A percentile compares a stretch with the other conserved stretches of the same genome.
phyloP scores from a whole-genome alignment of 2,329 filamentous ascomycete species.

The Aulographum hederae region DNA sequence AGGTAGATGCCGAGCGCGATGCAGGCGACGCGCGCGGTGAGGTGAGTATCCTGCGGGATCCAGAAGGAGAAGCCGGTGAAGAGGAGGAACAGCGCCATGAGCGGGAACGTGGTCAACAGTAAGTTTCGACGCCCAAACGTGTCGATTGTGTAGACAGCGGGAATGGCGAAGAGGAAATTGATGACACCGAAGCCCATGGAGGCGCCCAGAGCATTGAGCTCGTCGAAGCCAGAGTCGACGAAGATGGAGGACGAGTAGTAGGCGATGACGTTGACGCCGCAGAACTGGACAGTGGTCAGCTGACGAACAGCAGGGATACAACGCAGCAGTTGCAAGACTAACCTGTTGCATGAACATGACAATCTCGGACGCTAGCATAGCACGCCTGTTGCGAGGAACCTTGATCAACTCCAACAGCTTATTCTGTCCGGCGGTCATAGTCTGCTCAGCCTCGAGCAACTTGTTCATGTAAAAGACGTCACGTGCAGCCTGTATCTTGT shows the following conservation, averaged over 20 bases:
- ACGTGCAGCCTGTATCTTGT: constrained; percentile 33
- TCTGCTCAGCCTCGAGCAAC: constrained; percentile 17
- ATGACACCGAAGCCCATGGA: constrained; percentile 26
- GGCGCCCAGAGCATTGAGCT: constrained; percentile 1
- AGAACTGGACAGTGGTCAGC: constrained; percentile 8
- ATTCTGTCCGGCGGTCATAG: constrained; percentile 13
- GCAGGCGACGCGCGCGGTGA: constrained; percentile 12
- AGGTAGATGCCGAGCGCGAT: constrained; percentile 27
- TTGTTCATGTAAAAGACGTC: constrained; percentile 33
- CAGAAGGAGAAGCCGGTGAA: constrained; percentile 26
- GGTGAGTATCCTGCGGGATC: constrained; percentile 12
- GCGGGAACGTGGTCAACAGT: constrained; percentile 19
- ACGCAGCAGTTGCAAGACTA: too few species aligned
- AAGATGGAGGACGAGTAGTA: constrained; percentile 13
- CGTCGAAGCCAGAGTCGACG: constrained; percentile 7
- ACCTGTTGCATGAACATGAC: constrained; percentile 20
- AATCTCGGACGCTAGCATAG: constrained; percentile 14
- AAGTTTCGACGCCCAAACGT: constrained; percentile 23
- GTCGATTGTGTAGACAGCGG: constrained; percentile 27
- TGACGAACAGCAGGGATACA: too few species aligned
- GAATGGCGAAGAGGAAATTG: constrained; percentile 27
- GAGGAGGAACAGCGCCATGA: constrained; percentile 30
- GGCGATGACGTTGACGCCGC: constrained; percentile 15
- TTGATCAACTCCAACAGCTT: constrained; percentile 16
- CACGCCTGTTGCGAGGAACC: constrained; percentile 15